phyloP scores from a whole-genome alignment of 2,329 filamentous ascomycete species.

The Talaromyces albobiverticillius region DNA sequence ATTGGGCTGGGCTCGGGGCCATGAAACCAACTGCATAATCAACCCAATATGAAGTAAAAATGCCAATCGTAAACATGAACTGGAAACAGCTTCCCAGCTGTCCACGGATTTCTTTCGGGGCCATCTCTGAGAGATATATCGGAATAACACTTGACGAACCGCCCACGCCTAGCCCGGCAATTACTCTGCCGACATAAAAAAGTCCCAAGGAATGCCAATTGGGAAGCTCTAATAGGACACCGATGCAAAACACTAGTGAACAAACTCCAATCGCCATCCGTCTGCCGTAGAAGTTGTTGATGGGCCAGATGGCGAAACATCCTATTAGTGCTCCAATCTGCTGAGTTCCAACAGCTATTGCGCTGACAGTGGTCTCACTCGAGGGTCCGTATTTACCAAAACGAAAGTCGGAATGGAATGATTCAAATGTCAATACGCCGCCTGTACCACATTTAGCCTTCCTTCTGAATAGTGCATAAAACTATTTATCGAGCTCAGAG shows the following conservation, averaged over 20 bases:
- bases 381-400: slow-evolving; percentile 30
- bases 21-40: slow-evolving; percentile 44
- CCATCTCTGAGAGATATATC: slow-evolving; percentile 46
- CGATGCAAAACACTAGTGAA: slow-evolving; percentile 47
- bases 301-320: slow-evolving; percentile 49
- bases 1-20: slow-evolving; percentile 40
- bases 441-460: slow-evolving; percentile 22
- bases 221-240: slow-evolving; percentile 46
- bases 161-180: slow-evolving; percentile 50
- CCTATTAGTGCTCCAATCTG: slow-evolving; percentile 54
- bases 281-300: slow-evolving; percentile 48
- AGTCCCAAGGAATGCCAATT: slow-evolving; percentile 43
- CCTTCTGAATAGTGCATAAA: neutral
- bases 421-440: slow-evolving; percentile 47
- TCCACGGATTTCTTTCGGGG: slow-evolving; percentile 46
- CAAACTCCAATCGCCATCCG: slow-evolving; percentile 45
- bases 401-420: slow-evolving; percentile 43
- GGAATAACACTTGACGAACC: slow-evolving; percentile 45
- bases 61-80: slow-evolving; percentile 50
- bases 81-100: slow-evolving; percentile 53
- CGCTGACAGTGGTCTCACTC: slow-evolving; percentile 43
- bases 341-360: slow-evolving; percentile 51
- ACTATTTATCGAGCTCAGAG: too few relatives aligned
- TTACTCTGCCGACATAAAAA: slow-evolving; percentile 49
- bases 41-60: slow-evolving; percentile 54